Conservation (phyloP, 352 stramenopile species). For the Phytophthora pisi region DNA sequence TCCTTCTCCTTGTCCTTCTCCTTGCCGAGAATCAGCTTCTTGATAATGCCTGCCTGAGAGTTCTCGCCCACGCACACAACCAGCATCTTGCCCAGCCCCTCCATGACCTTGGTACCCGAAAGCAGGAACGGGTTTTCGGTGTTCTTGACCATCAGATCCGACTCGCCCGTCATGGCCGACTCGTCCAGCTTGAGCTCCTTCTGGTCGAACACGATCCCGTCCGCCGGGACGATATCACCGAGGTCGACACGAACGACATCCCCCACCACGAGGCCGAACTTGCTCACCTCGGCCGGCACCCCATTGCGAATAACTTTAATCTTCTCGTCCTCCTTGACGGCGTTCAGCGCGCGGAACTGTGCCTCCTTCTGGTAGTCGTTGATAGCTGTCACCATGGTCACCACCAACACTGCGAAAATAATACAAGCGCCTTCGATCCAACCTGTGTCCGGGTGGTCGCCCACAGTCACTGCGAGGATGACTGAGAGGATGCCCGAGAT, state of each 20-base stretch:
- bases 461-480: slow-evolving; percentile 56
- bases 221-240: slow-evolving; percentile 91
- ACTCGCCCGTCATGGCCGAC: slow-evolving; percentile 92
- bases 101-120: slow-evolving; percentile 94
- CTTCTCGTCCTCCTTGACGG: slow-evolving; percentile 82
- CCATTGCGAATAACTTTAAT: slow-evolving; percentile 87
- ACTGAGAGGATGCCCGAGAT: slow-evolving; percentile 63
- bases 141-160: slow-evolving; percentile 87
- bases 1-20: slow-evolving; percentile 58
- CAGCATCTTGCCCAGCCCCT: slow-evolving; percentile 92
- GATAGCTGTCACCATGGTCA: slow-evolving; percentile 89
- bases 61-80: slow-evolving; percentile 93
- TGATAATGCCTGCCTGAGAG: slow-evolving; percentile 94
- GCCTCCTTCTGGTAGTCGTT: slow-evolving; percentile 94
- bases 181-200: slow-evolving; percentile 93
- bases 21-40: slow-evolving; percentile 85
- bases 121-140: slow-evolving; percentile 92
- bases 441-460: slow-evolving; percentile 58
- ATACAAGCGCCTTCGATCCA: slow-evolving; percentile 94
- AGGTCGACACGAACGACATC: slow-evolving; percentile 86
- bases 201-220: slow-evolving; percentile 89
- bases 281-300: slow-evolving; percentile 60
- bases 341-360: slow-evolving; percentile 89
- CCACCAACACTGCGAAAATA: slow-evolving; percentile 90
- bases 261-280: slow-evolving; percentile 86